Evolutionary conservation across 306 rosid genomes (phyloP), one percentile per base, ranked within the genome.

Genomic region (Fragaria nilgerrensis): DNA sequence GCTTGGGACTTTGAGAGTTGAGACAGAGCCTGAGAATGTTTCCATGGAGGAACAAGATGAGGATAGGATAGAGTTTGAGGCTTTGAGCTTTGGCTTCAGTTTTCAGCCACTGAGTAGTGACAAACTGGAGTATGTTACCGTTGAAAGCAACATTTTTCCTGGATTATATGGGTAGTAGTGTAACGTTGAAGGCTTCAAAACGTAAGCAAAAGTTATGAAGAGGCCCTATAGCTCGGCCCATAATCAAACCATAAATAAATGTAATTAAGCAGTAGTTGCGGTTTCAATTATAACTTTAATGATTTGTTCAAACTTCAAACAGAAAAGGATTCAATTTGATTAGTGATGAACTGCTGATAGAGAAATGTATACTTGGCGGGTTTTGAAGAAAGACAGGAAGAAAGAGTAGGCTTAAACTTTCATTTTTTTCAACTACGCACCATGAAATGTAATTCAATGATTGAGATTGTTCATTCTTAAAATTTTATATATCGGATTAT

Each of bases 1-100:
- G 27, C 3, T 36, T 27, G 87, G 81, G 32, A 84, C 83, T 75
- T 89, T 90, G 64, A 93, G 75, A 78, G 85, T 71, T 53, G 98
- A 83, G 27, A 88, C 86, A 52, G 95, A 85, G 88, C 88, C 76
- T 67, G 97, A 83, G 2, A 93, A 64, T 45, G 97, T 75, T 47
- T 93, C 96, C 98, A 93, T 93, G 86, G 88, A 73, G 72, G 75
- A 55, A 19, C 17, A 34, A 20, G 25, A 36, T n/a, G 43, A 50
- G 72, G 23, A 73, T 23, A 63, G 8, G 34, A 32, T 32, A 32
- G 34, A 32, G 34, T 29, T 29, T 29, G 32, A 29, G 32, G 32
- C 32, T 53, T 36, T n/a, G 52, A 47, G 58, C 43, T 63, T 15
- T 32, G 70, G 22, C 4, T 64, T 64, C 44, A 64, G 74, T 32